Evolutionary conservation across 139 green algal genomes (phyloP).

Genomic region (Haematococcus lacustris): DNA sequence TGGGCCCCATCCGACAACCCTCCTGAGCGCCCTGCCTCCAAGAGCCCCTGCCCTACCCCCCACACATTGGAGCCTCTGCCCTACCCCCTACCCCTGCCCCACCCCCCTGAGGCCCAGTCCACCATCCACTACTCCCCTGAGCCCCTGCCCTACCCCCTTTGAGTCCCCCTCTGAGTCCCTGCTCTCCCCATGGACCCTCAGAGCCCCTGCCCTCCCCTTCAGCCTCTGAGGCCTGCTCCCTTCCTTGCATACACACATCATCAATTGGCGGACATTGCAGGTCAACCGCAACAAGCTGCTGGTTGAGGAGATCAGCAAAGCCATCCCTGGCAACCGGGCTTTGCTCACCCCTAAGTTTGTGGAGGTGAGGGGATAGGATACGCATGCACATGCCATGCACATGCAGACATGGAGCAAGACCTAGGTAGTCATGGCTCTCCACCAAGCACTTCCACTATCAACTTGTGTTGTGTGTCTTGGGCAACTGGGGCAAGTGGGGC

Average conservation of each 20-base stretch:
- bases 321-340: slow-evolving; percentile 57
- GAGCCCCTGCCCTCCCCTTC: neutral
- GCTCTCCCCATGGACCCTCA: neutral
- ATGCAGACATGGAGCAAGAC: no score
- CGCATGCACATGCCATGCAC: no score
- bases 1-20: no score
- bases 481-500: no score
- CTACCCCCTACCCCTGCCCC: no score
- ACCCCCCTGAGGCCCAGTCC: no score
- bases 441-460: no score
- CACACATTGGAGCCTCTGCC: no score
- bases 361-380: neutral
- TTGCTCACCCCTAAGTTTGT: slow-evolving; percentile 35
- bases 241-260: neutral
- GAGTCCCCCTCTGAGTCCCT: neutral
- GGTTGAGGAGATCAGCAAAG: slow-evolving; percentile 64
- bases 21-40: no score
- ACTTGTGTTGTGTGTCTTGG: no score
- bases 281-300: slow-evolving; percentile 70
- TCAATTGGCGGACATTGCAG: slow-evolving; percentile 12
- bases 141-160: neutral
- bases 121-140: neutral
- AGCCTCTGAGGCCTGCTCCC: neutral
- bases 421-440: no score
- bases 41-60: no score